Evolutionary conservation across 2,329 filamentous ascomycete genomes (phyloP).

Genomic region (Penicillium sp.): DNA sequence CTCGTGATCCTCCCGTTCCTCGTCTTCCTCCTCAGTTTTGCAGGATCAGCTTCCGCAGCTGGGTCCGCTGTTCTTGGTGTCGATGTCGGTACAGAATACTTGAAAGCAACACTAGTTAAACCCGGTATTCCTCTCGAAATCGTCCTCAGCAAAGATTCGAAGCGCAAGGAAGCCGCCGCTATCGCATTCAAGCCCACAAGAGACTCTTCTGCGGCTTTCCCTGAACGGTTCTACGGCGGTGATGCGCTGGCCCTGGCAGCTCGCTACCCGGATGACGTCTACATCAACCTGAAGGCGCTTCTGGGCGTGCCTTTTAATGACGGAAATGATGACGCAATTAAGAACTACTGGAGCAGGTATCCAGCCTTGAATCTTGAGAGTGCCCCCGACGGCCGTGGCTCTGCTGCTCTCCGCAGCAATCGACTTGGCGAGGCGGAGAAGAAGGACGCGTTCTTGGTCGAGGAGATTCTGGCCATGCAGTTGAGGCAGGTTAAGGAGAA

Average conservation of each 20-base stretch:
- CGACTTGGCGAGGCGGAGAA: conserved; percentile 65
- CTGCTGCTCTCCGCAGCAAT: conserved; percentile 78
- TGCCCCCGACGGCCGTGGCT: conserved; percentile 55
- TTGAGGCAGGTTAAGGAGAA: conserved; percentile 88
- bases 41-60: conserved; percentile 58
- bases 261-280: conserved; percentile 89
- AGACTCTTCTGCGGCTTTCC: conserved; percentile 66
- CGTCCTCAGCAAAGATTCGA: conserved; percentile 94
- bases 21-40: conserved; percentile 54
- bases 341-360: conserved; percentile 72
- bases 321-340: conserved; percentile 52
- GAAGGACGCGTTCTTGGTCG: conserved; percentile 66
- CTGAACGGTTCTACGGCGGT: conserved; percentile 87
- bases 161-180: conserved; percentile 88
- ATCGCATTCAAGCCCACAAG: conserved; percentile 90
- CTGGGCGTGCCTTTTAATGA: conserved; percentile 66
- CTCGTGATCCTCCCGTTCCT: conserved; percentile 52
- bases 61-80: conserved; percentile 82
- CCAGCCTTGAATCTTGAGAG: conserved; percentile 71
- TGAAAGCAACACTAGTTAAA: conserved; percentile 95
- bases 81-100: conserved; percentile 93
- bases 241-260: conserved; percentile 85
- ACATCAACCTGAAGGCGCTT: conserved; percentile 87
- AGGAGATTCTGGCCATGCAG: conserved; percentile 95
- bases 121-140: conserved; percentile 97